These are phyloP conservation scores for Boletus sensibilis DNA, from an alignment of 768 basidiomycete species.

Conservation along the genomic window DNA sequence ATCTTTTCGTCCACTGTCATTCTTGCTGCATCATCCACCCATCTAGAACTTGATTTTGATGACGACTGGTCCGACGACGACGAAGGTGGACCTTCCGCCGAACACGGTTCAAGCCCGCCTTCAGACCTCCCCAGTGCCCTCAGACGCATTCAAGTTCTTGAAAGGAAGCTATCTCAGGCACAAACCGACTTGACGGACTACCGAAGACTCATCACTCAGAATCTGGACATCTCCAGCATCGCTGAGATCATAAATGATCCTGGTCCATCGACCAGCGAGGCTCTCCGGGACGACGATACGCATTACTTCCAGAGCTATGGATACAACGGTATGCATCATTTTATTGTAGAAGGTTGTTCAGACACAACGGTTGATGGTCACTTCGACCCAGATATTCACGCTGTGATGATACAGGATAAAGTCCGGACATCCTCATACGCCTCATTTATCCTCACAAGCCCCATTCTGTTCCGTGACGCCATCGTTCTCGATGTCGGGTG, in stretches of 20 bases:
- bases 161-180: conserved; percentile 58
- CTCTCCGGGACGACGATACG: conserved; percentile 76
- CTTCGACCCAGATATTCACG: conserved; percentile 73
- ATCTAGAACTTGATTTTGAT: conserved; percentile 59
- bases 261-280: conserved; percentile 21
- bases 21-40: background rate
- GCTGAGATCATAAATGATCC: conserved; percentile 43
- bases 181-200: conserved; percentile 64
- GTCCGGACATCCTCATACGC: conserved; percentile 93
- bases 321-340: conserved; percentile 62
- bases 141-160: conserved; percentile 55
- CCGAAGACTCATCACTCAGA: conserved; percentile 52
- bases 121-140: conserved; percentile 34
- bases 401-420: conserved; percentile 94
- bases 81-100: background rate
- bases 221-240: conserved; percentile 47
- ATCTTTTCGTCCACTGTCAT: background rate
- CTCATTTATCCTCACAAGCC: conserved; percentile 83
- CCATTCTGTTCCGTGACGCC: conserved; percentile 76
- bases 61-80: conserved; percentile 74
- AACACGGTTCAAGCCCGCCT: conserved; percentile 16
- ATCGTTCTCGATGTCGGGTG: conserved; percentile 95
- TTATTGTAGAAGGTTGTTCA: background rate
- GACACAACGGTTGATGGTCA: background rate
- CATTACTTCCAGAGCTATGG: conserved; percentile 93